Base-by-base conservation (phyloP, 208 protist species). In the Tritrichomonas foetus region DNA sequence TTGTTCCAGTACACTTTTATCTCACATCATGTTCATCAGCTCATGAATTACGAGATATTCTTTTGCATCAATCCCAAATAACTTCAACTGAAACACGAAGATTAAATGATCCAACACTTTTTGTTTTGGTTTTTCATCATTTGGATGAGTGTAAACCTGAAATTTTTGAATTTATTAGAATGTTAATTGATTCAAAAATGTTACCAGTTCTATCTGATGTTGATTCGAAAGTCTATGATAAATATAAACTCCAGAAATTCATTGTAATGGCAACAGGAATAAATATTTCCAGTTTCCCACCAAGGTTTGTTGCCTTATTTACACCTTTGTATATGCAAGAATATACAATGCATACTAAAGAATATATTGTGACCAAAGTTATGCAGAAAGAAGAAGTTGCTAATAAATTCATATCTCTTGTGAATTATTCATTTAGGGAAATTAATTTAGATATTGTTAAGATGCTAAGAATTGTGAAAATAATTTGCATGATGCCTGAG, bases 91-190 rank as follows among this genome's bases (percentile, higher is more conserved):
- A 53, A 16, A 47, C 33, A 0, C 5, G 13, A 27, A 57, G 33
- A 20, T n/a, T 39, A 33, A 39, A n/a, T n/a, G 27, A 44, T 16
- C 33, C 33, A 9, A 27, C 78, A 3, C 33, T 89, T 22, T 57
- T 44, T 49, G 47, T n/a, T 61, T 57, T 89, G 16, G 57, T 89
- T 39, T 89, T 89, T 49, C n/a, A 89, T n/a, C 14, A 89, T 39
- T 20, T 89, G 53, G 16, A 25, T 30, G 14, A 33, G 14, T 44
- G 27, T 44, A 89, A 89, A 8, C n/a, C 33, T 39, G 27, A 44
- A 61, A 47, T 36, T 89, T 20, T 49, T 57, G 78, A 89, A 57
- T 89, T 89, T 47, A 89, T 89, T 27, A 53, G 78, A 39, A 44
- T 53, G 47, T 53, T 89, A 20, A 89, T 57, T 27, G 39, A 22